These are phyloP conservation scores for Hippophae rhamnoides DNA, from an alignment of 306 rosid species.

Conservation along the genomic window DNA sequence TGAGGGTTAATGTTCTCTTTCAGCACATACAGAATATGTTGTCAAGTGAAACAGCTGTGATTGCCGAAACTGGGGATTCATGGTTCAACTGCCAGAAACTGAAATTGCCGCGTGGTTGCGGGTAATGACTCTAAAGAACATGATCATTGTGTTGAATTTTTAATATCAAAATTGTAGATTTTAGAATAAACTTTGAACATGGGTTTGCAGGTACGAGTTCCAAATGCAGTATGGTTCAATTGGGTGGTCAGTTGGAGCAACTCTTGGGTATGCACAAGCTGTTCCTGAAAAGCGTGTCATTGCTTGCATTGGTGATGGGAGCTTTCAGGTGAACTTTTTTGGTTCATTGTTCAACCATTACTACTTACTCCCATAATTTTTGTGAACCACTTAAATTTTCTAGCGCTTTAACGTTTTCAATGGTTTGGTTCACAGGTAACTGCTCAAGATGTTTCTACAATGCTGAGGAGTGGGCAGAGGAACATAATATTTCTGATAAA, in stretches of 20 bases:
- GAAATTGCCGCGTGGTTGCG: slow-evolving; percentile 35
- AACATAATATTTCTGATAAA: slow-evolving; percentile 37
- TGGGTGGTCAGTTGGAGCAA: slow-evolving; percentile 54
- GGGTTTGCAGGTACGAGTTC: slow-evolving; percentile 43
- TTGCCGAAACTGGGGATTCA: slow-evolving; percentile 42
- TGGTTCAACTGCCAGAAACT: slow-evolving; percentile 45
- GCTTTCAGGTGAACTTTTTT: slow-evolving; percentile 28
- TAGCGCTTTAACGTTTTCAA: background rate
- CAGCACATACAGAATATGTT: slow-evolving; percentile 39
- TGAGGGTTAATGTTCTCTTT: slow-evolving; percentile 36
- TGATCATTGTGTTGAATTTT: background rate
- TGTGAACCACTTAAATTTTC: background rate
- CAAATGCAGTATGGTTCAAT: slow-evolving; percentile 47
- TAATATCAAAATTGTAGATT: background rate
- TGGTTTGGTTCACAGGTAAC: slow-evolving; percentile 19
- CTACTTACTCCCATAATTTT: background rate
- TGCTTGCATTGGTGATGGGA: slow-evolving; percentile 51
- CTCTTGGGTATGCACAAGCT: slow-evolving; percentile 41
- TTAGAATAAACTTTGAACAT: slow-evolving; percentile 12
- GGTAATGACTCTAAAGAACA: slow-evolving; percentile 16
- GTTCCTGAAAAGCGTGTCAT: slow-evolving; percentile 35
- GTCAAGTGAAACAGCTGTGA: slow-evolving; percentile 28
- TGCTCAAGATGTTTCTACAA: slow-evolving; percentile 44
- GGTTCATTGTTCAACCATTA: background rate
- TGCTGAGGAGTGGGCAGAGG: slow-evolving; percentile 27